These are phyloP conservation scores for Orbilia oligospora DNA, from an alignment of 2,329 filamentous ascomycete genomes.

Conservation along the genomic window DNA sequence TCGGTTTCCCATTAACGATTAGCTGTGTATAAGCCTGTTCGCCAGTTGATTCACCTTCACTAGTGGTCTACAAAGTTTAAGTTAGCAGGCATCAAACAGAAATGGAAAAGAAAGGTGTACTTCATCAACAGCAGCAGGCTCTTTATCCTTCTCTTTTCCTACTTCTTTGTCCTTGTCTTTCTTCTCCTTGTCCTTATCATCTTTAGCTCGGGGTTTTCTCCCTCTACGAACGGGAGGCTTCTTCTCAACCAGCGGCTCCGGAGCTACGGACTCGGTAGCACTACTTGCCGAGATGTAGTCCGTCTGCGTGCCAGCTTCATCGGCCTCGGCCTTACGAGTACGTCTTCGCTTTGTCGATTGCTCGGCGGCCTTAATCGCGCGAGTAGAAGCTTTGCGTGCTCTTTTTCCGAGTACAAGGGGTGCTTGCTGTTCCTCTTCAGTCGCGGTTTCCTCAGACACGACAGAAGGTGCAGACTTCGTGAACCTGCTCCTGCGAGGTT, in stretches of 20 bases:
- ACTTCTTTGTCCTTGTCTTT: slow-evolving; percentile 13
- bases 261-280: slow-evolving; percentile 47
- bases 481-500: slow-evolving; percentile 29
- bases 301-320: slow-evolving; percentile 23
- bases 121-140: slow-evolving; percentile 23
- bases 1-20: slow-evolving; percentile 44
- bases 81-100: slow-evolving; percentile 7
- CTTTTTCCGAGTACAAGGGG: slow-evolving; percentile 37
- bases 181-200: slow-evolving; percentile 24
- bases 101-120: slow-evolving; percentile 21
- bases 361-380: slow-evolving; percentile 59
- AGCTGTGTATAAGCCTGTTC: slow-evolving; percentile 17
- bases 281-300: slow-evolving; percentile 53
- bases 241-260: slow-evolving; percentile 45
- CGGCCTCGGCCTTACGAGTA: slow-evolving; percentile 46
- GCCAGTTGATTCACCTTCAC: slow-evolving; percentile 36
- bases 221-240: slow-evolving; percentile 35
- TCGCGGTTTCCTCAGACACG: slow-evolving; percentile 50
- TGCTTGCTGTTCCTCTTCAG: slow-evolving; percentile 45
- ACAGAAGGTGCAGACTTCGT: slow-evolving; percentile 42
- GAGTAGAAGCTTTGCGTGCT: slow-evolving; percentile 54
- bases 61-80: slow-evolving; percentile 35
- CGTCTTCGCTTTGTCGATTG: slow-evolving; percentile 51
- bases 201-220: slow-evolving; percentile 34
- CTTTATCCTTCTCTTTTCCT: slow-evolving; percentile 11